Evolutionary conservation across 306 rosid species (phyloP).

Genomic region (Potentilla sterilis): DNA sequence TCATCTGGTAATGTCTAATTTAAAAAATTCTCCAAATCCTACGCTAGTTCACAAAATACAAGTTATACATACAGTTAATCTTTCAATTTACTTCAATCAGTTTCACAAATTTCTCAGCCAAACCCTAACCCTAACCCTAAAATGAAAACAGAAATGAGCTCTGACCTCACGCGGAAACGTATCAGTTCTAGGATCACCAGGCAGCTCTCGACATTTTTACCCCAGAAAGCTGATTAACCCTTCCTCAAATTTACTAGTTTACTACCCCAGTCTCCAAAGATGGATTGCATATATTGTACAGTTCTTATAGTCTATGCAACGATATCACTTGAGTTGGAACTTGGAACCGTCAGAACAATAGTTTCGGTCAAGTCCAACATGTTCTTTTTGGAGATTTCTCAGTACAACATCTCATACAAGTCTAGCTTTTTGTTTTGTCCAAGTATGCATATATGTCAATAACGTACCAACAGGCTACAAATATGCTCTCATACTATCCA

Average conservation of each 20-base stretch:
- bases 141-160: neutral
- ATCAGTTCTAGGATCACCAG: constrained; percentile 78
- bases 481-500: too few relatives aligned
- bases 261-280: neutral
- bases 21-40: too few relatives aligned
- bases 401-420: neutral
- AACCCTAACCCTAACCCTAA: constrained; percentile 10
- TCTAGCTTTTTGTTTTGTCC: too few relatives aligned
- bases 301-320: neutral
- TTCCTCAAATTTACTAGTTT: neutral
- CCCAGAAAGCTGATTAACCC: neutral
- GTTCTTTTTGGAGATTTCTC: neutral
- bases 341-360: neutral
- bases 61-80: too few relatives aligned
- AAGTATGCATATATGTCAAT: too few relatives aligned
- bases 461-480: too few relatives aligned
- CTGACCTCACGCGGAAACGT: constrained; percentile 70
- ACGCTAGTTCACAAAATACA: too few relatives aligned
- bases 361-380: neutral
- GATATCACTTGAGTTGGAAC: neutral
- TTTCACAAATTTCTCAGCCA: too few relatives aligned
- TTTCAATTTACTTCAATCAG: too few relatives aligned
- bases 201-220: constrained; percentile 34
- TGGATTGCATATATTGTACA: neutral
- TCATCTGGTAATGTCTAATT: too few relatives aligned